phyloP scores from a whole-genome alignment of 2,329 filamentous ascomycete genomes.

The Emydomyces testavorans region DNA sequence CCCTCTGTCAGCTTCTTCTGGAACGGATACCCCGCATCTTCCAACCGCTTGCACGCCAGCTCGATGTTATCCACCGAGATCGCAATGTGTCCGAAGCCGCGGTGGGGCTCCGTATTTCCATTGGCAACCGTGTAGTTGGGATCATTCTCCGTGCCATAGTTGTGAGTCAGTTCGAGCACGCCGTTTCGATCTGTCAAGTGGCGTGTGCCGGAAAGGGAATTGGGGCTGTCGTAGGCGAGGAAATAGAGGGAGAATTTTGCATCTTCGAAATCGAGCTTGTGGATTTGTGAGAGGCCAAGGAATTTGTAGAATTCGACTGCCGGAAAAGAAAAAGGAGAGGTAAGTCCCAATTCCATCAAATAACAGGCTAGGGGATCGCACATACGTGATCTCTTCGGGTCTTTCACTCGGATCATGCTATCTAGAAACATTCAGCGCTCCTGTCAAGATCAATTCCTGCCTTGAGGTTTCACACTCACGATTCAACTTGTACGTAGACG shows the following conservation, averaged over 20 bases:
- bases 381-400: conserved; percentile 60
- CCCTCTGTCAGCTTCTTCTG: conserved; percentile 92
- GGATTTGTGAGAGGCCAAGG: conserved; percentile 73
- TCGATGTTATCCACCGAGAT: conserved; percentile 76
- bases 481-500: conserved; percentile 54
- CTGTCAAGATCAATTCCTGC: neutral
- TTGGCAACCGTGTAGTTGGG: conserved; percentile 68
- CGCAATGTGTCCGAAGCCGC: conserved; percentile 76
- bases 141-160: conserved; percentile 83
- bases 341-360: neutral
- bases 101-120: conserved; percentile 80
- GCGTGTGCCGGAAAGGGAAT: conserved; percentile 60
- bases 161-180: conserved; percentile 72
- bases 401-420: conserved; percentile 80
- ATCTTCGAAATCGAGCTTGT: conserved; percentile 71
- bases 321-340: neutral
- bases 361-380: neutral
- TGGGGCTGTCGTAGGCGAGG: conserved; percentile 70
- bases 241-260: conserved; percentile 94
- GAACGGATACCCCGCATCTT: conserved; percentile 83
- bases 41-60: conserved; percentile 76
- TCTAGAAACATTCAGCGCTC: too few relatives aligned
- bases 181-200: conserved; percentile 75
- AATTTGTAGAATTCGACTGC: conserved; percentile 85
- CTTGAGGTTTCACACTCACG: conserved; percentile 38